These are phyloP conservation scores for Scytalidium sp. DNA, from an alignment of 2,329 filamentous ascomycete genomes.

Conservation along the genomic window DNA sequence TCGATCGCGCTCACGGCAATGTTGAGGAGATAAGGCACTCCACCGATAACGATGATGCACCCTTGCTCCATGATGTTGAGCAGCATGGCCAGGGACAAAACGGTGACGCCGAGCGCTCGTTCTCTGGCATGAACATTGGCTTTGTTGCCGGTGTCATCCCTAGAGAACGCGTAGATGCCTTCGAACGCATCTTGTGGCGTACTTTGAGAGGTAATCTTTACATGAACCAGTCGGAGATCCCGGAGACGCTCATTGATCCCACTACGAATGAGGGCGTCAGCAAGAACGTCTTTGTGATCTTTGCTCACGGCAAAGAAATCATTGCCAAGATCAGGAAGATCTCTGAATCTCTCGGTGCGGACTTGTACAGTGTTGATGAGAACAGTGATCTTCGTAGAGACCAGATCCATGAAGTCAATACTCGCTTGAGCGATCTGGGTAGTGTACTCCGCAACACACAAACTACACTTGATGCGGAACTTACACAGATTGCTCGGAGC, in stretches of 20 bases:
- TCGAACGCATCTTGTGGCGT: constrained; percentile 96
- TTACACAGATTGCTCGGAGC: constrained; percentile 89
- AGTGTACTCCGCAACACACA: constrained; percentile 95
- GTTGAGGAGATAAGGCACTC: constrained; percentile 95
- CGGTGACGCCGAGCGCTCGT: constrained; percentile 70
- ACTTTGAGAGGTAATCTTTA: constrained; percentile 96
- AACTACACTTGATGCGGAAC: constrained; percentile 86
- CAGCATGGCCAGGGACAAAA: constrained; percentile 68
- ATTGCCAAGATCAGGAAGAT: constrained; percentile 99
- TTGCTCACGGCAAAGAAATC: constrained; percentile 97
- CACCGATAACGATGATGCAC: constrained; percentile 81
- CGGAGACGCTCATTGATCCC: constrained; percentile 87
- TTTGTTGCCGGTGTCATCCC: constrained; percentile 97
- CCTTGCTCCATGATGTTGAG: constrained; percentile 88
- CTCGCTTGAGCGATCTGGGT: constrained; percentile 81
- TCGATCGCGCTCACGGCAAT: constrained; percentile 92
- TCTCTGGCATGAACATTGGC: constrained; percentile 97
- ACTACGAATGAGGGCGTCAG: constrained; percentile 85
- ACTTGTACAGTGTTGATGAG: constrained; percentile 96
- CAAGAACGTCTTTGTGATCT: constrained; percentile 99
- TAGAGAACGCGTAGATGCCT: constrained; percentile 87
- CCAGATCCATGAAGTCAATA: constrained; percentile 97
- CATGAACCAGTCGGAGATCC: constrained; percentile 99
- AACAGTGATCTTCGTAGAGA: constrained; percentile 93
- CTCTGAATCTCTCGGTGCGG: constrained; percentile 92